Evolutionary conservation across 257 asterid genomes (phyloP).

Genomic region (Mentha longifolia): DNA sequence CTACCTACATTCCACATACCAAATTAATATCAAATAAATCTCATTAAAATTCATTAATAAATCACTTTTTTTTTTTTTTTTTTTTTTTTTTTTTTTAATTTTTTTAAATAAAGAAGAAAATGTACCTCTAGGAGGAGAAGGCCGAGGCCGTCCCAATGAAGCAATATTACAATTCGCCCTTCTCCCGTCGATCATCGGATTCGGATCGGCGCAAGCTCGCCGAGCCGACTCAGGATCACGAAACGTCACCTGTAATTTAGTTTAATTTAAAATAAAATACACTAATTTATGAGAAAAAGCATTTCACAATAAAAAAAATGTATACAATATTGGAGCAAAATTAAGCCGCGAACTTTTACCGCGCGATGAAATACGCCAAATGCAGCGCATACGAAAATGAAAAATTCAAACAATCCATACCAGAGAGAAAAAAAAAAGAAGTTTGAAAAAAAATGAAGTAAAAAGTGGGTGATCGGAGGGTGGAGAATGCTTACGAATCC

Average conservation of each 20-base stretch:
- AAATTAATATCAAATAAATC: neutral
- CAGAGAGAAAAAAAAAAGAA: too few relatives aligned
- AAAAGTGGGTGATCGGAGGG: neutral
- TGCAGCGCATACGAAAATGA: too few relatives aligned
- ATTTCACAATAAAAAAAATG: too few relatives aligned
- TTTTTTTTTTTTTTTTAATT: too few relatives aligned
- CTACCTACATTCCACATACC: constrained; percentile 47
- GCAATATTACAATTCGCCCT: constrained; percentile 97
- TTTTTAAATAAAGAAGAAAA: neutral
- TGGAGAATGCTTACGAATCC: constrained; percentile 70
- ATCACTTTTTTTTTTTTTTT: too few relatives aligned
- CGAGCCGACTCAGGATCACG: constrained; percentile 88
- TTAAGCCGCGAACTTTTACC: too few relatives aligned
- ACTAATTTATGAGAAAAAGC: neutral
- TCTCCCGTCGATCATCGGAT: constrained; percentile 91
- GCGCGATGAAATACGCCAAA: too few relatives aligned
- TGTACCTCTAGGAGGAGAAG: constrained; percentile 63
- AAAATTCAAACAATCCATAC: too few relatives aligned
- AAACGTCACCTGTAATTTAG: constrained; percentile 68
- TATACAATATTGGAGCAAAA: too few relatives aligned
- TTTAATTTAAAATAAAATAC: neutral
- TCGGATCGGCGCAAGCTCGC: constrained; percentile 79
- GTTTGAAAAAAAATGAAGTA: neutral
- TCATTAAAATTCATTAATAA: neutral
- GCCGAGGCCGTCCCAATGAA: constrained; percentile 89